These are phyloP conservation scores for Aspergillus udagawae DNA, from an alignment of 2,329 filamentous ascomycete genomes.

Conservation along the genomic window DNA sequence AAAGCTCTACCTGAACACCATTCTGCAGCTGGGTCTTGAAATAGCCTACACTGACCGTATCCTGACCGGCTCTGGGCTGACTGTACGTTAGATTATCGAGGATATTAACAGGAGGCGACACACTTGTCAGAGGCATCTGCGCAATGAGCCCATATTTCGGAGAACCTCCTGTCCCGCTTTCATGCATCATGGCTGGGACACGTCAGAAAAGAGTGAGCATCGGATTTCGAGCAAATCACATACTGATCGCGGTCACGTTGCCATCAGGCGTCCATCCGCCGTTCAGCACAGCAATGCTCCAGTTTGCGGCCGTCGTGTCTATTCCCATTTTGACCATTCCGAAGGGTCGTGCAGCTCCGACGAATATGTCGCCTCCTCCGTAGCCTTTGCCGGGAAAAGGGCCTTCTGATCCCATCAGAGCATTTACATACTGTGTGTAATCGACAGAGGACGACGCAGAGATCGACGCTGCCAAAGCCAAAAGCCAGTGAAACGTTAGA, in stretches of 20 bases:
- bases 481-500: neutral
- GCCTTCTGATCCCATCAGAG: constrained; percentile 47
- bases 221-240: neutral
- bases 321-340: constrained; percentile 44
- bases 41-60: constrained; percentile 59
- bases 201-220: neutral
- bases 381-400: constrained; percentile 38
- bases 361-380: constrained; percentile 43
- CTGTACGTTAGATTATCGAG: constrained; percentile 39
- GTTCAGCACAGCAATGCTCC: constrained; percentile 35
- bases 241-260: constrained; percentile 47
- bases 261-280: constrained; percentile 47
- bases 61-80: constrained; percentile 57
- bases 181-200: constrained; percentile 40
- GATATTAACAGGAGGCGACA: constrained; percentile 38
- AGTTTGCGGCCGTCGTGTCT: constrained; percentile 34
- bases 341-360: constrained; percentile 43
- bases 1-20: constrained; percentile 61
- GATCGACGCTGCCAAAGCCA: neutral
- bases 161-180: constrained; percentile 45
- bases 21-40: constrained; percentile 58
- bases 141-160: constrained; percentile 37
- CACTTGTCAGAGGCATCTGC: constrained; percentile 35
- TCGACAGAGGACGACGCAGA: constrained; percentile 12
- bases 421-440: constrained; percentile 41